phyloP scores from a whole-genome alignment of 129 eudicot species.

The Flaveria trinervia region DNA sequence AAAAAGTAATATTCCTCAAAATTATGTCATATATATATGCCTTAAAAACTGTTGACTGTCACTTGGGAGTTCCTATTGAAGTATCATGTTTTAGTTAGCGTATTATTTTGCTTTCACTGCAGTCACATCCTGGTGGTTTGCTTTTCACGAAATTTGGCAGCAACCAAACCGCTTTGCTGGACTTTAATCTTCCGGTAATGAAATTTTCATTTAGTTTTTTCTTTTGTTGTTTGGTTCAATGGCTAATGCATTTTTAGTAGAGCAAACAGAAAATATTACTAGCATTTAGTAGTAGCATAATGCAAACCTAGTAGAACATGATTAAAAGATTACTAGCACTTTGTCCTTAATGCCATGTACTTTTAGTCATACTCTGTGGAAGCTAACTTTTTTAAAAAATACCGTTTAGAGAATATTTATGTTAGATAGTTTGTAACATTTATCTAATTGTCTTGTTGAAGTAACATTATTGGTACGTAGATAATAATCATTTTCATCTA shows the following conservation, averaged over 20 bases:
- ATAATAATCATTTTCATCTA: background rate
- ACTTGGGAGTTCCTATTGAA: background rate
- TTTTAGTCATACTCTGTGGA: background rate
- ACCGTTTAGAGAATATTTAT: background rate
- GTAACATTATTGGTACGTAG: background rate
- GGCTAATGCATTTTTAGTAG: background rate
- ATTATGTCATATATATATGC: background rate
- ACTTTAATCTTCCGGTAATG: slow-evolving; percentile 82
- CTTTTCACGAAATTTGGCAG: slow-evolving; percentile 92
- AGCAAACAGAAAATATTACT: background rate
- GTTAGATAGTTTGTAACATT: background rate
- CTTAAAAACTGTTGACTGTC: background rate
- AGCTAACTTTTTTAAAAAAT: background rate
- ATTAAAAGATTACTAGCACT: background rate
- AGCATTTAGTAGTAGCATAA: background rate
- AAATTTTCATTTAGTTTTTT: background rate
- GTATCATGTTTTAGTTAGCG: slow-evolving; percentile 5
- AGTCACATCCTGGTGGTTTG: slow-evolving; percentile 87
- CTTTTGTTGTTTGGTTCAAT: background rate
- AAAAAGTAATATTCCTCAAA: slow-evolving; percentile 53
- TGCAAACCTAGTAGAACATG: background rate
- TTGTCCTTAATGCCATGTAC: background rate
- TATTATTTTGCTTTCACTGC: slow-evolving; percentile 31
- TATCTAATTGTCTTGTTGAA: background rate
- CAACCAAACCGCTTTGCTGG: slow-evolving; percentile 87